phyloP scores from a whole-genome alignment of 768 basidiomycete genomes.

The Russula virescens region DNA sequence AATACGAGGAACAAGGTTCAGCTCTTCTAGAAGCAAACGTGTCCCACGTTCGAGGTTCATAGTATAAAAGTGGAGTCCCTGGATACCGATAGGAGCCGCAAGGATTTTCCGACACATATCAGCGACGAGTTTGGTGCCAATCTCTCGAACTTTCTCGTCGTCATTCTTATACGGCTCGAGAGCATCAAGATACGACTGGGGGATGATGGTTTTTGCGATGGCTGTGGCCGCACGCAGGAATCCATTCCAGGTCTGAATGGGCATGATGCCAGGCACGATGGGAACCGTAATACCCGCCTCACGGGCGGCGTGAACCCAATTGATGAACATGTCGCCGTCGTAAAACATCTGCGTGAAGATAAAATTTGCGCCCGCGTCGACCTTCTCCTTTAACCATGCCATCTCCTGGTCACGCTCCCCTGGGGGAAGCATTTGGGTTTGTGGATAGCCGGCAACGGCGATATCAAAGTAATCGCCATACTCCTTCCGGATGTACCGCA shows the following conservation, averaged over 20 bases:
- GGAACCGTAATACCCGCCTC: slow-evolving; percentile 84
- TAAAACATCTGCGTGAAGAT: slow-evolving; percentile 99
- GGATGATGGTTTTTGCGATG: slow-evolving; percentile 74
- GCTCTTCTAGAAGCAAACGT: slow-evolving; percentile 89
- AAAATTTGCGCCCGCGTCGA: slow-evolving; percentile 85
- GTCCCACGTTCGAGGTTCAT: slow-evolving; percentile 97
- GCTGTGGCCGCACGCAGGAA: slow-evolving; percentile 73
- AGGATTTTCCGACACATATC: slow-evolving; percentile 91
- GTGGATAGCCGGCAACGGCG: slow-evolving; percentile 90
- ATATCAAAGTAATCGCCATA: slow-evolving; percentile 95
- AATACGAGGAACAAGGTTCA: slow-evolving; percentile 79
- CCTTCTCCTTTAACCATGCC: slow-evolving; percentile 80
- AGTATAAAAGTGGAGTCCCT: slow-evolving; percentile 92
- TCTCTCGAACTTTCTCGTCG: slow-evolving; percentile 86
- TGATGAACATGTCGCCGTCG: slow-evolving; percentile 84
- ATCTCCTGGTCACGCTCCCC: slow-evolving; percentile 77
- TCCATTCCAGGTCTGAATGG: slow-evolving; percentile 95
- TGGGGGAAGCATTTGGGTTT: slow-evolving; percentile 64
- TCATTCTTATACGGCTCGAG: slow-evolving; percentile 86
- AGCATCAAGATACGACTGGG: slow-evolving; percentile 64
- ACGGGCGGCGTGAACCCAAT: slow-evolving; percentile 81
- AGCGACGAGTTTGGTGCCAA: slow-evolving; percentile 92
- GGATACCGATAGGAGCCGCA: slow-evolving; percentile 71
- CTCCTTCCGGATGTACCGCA: slow-evolving; percentile 73
- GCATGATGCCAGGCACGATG: slow-evolving; percentile 90